These are phyloP conservation scores for Penicillium antarcticum DNA, from an alignment of 495 filamentous ascomycete species.

Conservation along the genomic window DNA sequence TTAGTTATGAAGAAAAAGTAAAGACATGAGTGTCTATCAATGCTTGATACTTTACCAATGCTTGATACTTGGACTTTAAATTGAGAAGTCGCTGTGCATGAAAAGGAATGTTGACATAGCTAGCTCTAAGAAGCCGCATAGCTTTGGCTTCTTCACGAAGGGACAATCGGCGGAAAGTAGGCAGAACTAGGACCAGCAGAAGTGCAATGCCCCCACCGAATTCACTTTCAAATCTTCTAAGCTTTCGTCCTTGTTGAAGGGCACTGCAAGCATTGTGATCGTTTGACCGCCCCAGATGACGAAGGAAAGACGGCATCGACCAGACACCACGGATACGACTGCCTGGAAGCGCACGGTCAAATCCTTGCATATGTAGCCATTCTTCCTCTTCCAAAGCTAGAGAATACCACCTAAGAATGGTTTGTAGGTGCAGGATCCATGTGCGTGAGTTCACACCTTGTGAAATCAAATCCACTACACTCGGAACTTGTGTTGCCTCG, in stretches of 20 bases:
- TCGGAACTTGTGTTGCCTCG: neutral
- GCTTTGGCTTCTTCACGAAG: neutral
- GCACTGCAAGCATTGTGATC: neutral
- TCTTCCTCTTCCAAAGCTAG: constrained; percentile 1
- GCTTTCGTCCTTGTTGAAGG: constrained; percentile 5
- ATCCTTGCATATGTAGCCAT: neutral
- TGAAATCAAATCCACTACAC: neutral
- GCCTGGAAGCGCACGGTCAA: neutral
- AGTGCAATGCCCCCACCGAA: constrained; percentile 2
- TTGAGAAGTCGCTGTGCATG: neutral
- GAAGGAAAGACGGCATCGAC: constrained; percentile 5
- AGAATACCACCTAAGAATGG: constrained; percentile 1
- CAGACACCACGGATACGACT: neutral
- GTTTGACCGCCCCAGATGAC: neutral
- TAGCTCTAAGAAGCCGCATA: neutral
- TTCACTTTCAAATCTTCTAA: neutral
- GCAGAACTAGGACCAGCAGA: constrained; percentile 1
- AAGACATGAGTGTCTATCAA: neutral
- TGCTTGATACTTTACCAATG: too few species aligned
- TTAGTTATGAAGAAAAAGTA: neutral
- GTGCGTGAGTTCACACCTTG: neutral
- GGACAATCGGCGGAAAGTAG: constrained; percentile 1
- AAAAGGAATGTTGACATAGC: neutral
- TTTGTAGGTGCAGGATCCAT: neutral
- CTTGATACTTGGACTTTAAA: neutral